Evolutionary conservation across 164 flowering plant species (phyloP), one percentile per base, ranked within the genome.

Genomic region (Magnolia officinalis): DNA sequence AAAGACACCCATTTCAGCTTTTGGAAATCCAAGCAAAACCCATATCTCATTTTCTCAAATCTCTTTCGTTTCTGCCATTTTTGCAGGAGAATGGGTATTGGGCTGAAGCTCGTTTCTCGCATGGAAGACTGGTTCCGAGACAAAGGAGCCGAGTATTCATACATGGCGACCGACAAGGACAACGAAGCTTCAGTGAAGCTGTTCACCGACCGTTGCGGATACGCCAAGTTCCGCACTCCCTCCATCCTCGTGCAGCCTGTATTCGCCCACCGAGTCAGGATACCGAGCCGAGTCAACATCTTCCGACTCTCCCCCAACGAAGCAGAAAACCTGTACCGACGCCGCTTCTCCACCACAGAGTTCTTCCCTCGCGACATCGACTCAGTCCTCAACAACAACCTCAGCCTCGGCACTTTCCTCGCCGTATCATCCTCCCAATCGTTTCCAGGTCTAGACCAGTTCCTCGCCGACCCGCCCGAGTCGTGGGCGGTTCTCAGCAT

Each of bases 341-440:
- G 82, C 67, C 88, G 88, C 0, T 89, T 90, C 87, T 82, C 96
- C 72, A 90, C 98, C 66, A 88, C 89, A 23, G 99, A 96, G 89
- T 96, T 96, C 83, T 94, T 94, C 85, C 99, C 99, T 0, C 87
- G 95, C 8, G 99, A 96, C 84, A 91, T 96, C 63, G 96, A 90
- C 86, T 64, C 92, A 7, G 87, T 96, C 1, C 82, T 96, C 31
- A 79, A 79, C 76, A 92, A 94, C 84, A 81, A 78, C 14, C 97
- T 94, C 80, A 85, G 20, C 49, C 89, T 94, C 4, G 99, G 97
- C 37, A 96, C 99, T 5, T 94, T 88, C 82, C 67, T 96, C 2
- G 97, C 99, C 21, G 86, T 94, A 0, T 90, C 91, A 0, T 75
- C 79, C 18, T 84, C 79, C 3, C 16, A 65, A 0, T n/a, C 82